Percentiles rank a stretch among this genome's conserved stretches.
phyloP scores from a whole-genome alignment of 257 asterid species.

The Lycium ferocissimum region DNA sequence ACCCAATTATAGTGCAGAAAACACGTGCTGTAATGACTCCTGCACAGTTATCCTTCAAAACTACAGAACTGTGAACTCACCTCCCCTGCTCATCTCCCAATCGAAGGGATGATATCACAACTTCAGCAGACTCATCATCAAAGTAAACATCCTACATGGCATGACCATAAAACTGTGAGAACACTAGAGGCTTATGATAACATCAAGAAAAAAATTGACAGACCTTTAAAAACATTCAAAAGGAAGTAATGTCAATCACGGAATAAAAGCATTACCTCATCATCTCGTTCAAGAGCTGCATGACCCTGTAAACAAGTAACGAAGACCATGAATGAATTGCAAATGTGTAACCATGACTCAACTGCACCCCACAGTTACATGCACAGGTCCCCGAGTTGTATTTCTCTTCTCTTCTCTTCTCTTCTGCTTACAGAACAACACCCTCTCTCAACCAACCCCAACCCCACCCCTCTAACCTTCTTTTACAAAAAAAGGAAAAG shows the following conservation, averaged over 20 bases:
- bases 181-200: neutral
- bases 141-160: slow-evolving; percentile 82
- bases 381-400: slow-evolving; percentile 6
- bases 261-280: slow-evolving; percentile 65
- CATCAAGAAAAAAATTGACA: neutral
- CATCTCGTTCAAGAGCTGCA: slow-evolving; percentile 80
- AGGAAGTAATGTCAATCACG: slow-evolving; percentile 17
- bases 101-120: slow-evolving; percentile 91
- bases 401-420: neutral
- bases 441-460: slow-evolving; percentile 11
- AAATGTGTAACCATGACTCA: neutral
- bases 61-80: slow-evolving; percentile 51
- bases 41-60: neutral
- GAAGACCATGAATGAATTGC: slow-evolving; percentile 22
- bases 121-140: slow-evolving; percentile 96
- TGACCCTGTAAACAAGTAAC: slow-evolving; percentile 66
- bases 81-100: slow-evolving; percentile 96
- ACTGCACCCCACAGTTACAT: neutral
- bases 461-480: neutral
- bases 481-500: neutral
- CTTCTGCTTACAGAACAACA: slow-evolving; percentile 11
- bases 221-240: neutral
- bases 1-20: slow-evolving; percentile 11
- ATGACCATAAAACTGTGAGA: slow-evolving; percentile 14
- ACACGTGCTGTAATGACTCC: neutral